Evolutionary conservation across 2,329 filamentous ascomycete species (phyloP), one percentile per base, ranked within the genome.

Genomic region (Neoarthrinium moseri): DNA sequence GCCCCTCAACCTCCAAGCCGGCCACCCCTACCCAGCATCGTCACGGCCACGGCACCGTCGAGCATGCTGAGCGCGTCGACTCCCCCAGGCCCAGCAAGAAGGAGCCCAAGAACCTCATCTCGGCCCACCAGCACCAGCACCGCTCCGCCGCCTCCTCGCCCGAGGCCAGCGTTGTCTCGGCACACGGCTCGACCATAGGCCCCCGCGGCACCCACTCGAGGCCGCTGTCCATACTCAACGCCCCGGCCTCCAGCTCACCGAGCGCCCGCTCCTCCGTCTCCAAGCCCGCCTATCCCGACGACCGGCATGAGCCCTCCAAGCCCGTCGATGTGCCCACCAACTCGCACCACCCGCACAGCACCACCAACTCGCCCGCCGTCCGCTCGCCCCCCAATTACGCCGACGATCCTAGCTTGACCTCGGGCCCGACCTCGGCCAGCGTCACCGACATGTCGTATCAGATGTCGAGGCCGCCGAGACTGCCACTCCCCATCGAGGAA

Each of bases 401-500:
- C 38, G 59, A 62, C 39, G 64, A 70, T 53, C 62, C 61, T 40
- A 49, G 59, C 51, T 72, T 78, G 36, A 56, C 67, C 23, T 66
- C 70, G 32, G 67, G 76, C 51, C 63, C 77, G 40, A 68, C 74
- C 46, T 77, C 76, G 51, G 78, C 68, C 65, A 84, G 81, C 58
- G 66, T 84, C 54, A 82, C 81, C 53, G 80, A 82, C 55, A 78
- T 84, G 71, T 75, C 76, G 34, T 85, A 84, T 58, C 69, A 58
- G 26, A 66, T 80, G 58, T 73, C 77, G 48, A 79, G 87, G n/a
- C 92, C 92, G 36, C 92, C 92, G 41, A 86, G 92, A 50, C 75
- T 97, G 59, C 92, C 92, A 48, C 80, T 97, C 48, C 91, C 92
- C 45, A 96, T 97, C 58, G 91, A 95, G 58, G 89, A 96, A 72